Evolutionary conservation across 768 basidiomycete genomes (phyloP), one percentile per base, ranked within the genome.

Genomic region (Cyathus striatus): DNA sequence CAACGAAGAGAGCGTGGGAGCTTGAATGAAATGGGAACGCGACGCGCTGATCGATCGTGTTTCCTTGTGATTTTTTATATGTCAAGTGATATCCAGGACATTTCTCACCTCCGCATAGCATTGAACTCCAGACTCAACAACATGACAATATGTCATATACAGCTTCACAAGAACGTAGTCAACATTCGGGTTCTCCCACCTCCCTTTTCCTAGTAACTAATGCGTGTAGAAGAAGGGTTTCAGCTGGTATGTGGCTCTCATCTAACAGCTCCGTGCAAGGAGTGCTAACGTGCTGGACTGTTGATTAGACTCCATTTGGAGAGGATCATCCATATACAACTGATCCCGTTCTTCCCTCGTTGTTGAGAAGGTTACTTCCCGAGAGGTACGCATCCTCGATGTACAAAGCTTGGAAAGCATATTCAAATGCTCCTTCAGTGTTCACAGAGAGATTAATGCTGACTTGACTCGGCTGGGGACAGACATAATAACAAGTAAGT

Each of bases 191-290:
- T n/a, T n/a, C 30, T 16, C 10, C 30, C 30, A 32, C 30, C 16
- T 32, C 16, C 10, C 30, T 32, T 32, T 10, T 32, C 44, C 22
- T 14, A 7, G 18, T 24, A 33, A 7, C 14, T 37, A 23, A 84
- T 86, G 84, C 75, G 74, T 34, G 61, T 76, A 23, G 81, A 85
- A 56, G 70, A 84, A 37, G 84, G 84, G 24, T 85, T 84, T 50
- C 81, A 85, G 49, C 68, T 65, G 48, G 83, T 79, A 46, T 27
- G 62, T 53, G 6, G 10, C 22, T 23, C n/a, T 24, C 3, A 27
- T 10, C 14, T 9, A n/a, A n/a, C n/a, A n/a, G n/a, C n/a, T n/a
- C 6, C 9, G 21, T 14, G 5, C 26, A 16, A 13, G 16, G 14
- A 30, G 14, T 30, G 18, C 14, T 42, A 1, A 40, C 16, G 1